Evolutionary conservation across 2,329 filamentous ascomycete genomes (phyloP), one percentile per base, ranked within the genome.

Genomic region (Chrysosporium queenslandicum): DNA sequence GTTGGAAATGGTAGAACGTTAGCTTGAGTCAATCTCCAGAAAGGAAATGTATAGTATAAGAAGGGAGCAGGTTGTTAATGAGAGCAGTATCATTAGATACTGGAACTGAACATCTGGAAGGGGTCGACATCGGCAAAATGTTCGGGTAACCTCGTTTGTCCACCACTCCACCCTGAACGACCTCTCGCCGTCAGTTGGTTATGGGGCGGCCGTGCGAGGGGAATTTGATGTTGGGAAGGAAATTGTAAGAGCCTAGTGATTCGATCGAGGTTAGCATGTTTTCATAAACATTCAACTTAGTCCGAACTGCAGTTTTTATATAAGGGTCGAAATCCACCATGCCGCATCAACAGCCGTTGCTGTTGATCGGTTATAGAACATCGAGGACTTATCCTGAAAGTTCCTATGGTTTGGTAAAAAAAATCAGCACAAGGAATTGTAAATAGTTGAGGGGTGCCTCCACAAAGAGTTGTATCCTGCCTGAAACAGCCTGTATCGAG

Each of bases 81-180:
- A 4, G 27, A 29, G 27, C 9, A 9, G 27, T 29, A 9, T 29
- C 27, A n/a, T n/a, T n/a, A n/a, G n/a, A n/a, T n/a, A n/a, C n/a
- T n/a, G n/a, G n/a, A n/a, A n/a, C 27, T 9, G 27, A 29, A 29
- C 7, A 9, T 18, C 9, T 32, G 21, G 16, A 4, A 21, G 16
- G 42, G 45, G 37, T 36, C 12, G 3, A 16, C 16, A 32, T 16
- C 3, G 45, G n/a, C n/a, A n/a, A n/a, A 23, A 36, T 29, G 9
- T 29, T 29, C 5, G 5, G 9, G 27, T 29, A 29, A 29, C 9
- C 32, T 36, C 14, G 32, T 36, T 49, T 37, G 4, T 49, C 46
- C 46, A 49, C 46, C 46, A 39, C 46, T 30, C 46, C 46, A 39
- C 46, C n/a, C 46, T 40, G 23, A 42, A 11, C 29, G 30, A 40